Evolutionary conservation across 1,284 basidiomycete species (phyloP).

Genomic region (Cutaneotrichosporon cavernicola): DNA sequence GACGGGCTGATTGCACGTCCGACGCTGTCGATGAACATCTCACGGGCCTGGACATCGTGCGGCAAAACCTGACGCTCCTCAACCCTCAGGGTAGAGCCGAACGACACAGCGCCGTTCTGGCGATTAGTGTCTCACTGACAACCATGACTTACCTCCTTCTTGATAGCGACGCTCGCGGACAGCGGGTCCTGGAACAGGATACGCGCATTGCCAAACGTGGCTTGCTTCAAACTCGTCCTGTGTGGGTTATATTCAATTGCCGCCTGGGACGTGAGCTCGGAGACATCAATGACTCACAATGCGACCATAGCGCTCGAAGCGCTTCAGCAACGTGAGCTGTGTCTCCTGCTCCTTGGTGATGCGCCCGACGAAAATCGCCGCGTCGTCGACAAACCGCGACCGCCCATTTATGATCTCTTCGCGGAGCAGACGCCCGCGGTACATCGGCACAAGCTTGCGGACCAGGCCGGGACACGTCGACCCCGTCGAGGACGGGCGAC

Average conservation of each 20-base stretch:
- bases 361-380: conserved; percentile 33
- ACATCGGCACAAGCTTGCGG: conserved; percentile 26
- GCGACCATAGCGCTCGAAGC: conserved; percentile 42
- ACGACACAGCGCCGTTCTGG: conserved; percentile 33
- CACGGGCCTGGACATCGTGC: conserved; percentile 30
- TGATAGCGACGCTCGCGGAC: conserved; percentile 32
- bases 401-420: conserved; percentile 23
- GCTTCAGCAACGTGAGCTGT: conserved; percentile 23
- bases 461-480: conserved; percentile 18
- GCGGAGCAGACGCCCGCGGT: conserved; percentile 31
- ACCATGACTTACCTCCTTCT: conserved; percentile 32
- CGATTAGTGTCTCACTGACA: background rate
- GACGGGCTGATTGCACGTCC: conserved; percentile 37
- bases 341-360: conserved; percentile 37
- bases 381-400: conserved; percentile 33
- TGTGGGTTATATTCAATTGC: conserved; percentile 36
- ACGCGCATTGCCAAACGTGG: conserved; percentile 32
- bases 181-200: conserved; percentile 33
- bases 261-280: conserved; percentile 17
- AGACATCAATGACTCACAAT: conserved; percentile 29
- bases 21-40: conserved; percentile 35
- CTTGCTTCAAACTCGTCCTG: background rate
- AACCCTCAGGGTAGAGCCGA: conserved; percentile 36
- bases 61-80: conserved; percentile 35
- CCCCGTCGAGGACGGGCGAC: background rate